Evolutionary conservation across 176 grass and related monocot species (phyloP).

Genomic region (Cenchrus purpureus): DNA sequence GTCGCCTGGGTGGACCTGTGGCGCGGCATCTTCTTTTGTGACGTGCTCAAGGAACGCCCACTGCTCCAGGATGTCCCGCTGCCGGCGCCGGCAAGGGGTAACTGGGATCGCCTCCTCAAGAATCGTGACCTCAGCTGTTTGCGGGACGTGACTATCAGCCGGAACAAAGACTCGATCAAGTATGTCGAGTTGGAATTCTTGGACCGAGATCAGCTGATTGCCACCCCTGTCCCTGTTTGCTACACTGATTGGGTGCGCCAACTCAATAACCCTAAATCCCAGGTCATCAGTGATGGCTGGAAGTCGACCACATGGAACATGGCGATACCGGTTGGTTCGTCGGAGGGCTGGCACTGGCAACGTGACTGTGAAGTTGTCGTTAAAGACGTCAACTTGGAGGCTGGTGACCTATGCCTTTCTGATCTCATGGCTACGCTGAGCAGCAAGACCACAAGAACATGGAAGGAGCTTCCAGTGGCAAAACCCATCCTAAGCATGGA

Average conservation of each 20-base stretch:
- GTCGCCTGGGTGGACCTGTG: constrained; percentile 36
- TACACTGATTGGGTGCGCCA: background rate
- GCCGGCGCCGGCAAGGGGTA: background rate
- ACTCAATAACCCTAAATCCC: background rate
- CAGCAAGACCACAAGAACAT: background rate
- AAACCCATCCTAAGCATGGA: constrained; percentile 22
- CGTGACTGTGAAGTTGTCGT: background rate
- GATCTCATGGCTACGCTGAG: constrained; percentile 4
- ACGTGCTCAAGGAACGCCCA: constrained; percentile 27
- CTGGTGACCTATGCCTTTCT: background rate
- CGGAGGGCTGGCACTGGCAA: background rate
- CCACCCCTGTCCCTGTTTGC: background rate
- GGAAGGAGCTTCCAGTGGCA: background rate
- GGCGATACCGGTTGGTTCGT: background rate
- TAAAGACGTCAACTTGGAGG: constrained; percentile 14
- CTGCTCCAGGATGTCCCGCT: constrained; percentile 21
- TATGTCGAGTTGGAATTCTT: background rate
- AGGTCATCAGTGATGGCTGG: background rate
- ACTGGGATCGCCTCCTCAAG: background rate
- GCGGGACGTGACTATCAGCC: background rate
- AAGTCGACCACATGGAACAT: constrained; percentile 24
- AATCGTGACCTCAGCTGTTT: background rate
- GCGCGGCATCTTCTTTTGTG: constrained; percentile 37
- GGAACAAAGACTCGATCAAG: background rate
- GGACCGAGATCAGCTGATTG: background rate